Evolutionary conservation across 2,329 filamentous ascomycete genomes (phyloP), one percentile per base, ranked within the genome.

Genomic region (Neopestalotiopsis clavispora): DNA sequence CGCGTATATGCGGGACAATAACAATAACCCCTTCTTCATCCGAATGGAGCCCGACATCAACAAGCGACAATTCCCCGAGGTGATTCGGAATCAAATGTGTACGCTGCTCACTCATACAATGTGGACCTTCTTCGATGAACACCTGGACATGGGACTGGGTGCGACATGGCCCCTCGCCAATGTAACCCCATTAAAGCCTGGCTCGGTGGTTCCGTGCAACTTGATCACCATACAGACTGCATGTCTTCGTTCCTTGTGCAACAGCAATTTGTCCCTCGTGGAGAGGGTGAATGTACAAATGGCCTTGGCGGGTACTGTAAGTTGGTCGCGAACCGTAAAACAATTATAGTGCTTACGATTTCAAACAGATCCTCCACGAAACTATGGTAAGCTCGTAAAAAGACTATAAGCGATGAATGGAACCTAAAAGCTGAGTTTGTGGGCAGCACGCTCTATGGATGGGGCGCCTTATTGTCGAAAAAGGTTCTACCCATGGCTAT

Each of bases 281-380:
- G 66, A 67, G 52, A 62, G 58, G 23, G 14, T 17, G 4, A 49
- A 67, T 38, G 28, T 67, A n/a, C 65, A 67, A 10, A 10, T 60
- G 7, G n/a, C 17, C 9, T 32, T 69, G 7, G 59, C 65, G 34
- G n/a, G 4, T 38, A 30, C 34, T 17, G 68, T 69, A 69, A 67
- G 68, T 34, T 32, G 17, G 13, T 38, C 34, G 7, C 30, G 7
- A 12, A 4, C 32, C 3, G 23, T 23, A 10, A 10, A 30, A 49
- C 28, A 45, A 30, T 20, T 61, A 38, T 23, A 23, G 20, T 9
- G 20, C 40, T 49, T 23, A 49, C 38, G 38, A 14, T 10, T n/a
- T 32, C 20, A 20, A 14, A 63, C 49, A 69, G 68, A 65, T 69
- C 17, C 49, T 67, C n/a, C 68, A 69, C 52, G 68, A 69, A 59